phyloP scores from a whole-genome alignment of 345 rosid species.

The Heritiera fomes region DNA sequence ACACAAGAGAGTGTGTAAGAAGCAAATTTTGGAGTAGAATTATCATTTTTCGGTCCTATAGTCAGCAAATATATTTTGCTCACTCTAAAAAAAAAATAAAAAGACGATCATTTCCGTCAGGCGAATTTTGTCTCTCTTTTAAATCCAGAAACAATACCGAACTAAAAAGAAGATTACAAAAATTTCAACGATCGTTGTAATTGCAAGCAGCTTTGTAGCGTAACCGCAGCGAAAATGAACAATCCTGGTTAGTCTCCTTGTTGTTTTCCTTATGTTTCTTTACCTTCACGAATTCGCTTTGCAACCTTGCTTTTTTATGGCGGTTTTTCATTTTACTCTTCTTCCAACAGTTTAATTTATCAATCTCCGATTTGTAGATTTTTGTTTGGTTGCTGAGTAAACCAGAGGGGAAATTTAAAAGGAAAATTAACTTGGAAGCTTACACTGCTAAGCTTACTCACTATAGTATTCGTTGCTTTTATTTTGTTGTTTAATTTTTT shows the following conservation, averaged over 20 bases:
- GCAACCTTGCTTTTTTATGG: slow-evolving; percentile 15
- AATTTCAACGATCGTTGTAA: slow-evolving; percentile 24
- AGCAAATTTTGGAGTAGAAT: slow-evolving; percentile 3
- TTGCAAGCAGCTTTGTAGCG: neutral
- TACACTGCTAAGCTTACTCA: neutral
- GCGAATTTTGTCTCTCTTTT: neutral
- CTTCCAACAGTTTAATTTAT: neutral
- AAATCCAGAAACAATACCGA: neutral
- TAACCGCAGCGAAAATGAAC: slow-evolving; percentile 39
- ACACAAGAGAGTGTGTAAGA: neutral
- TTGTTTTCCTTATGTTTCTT: neutral
- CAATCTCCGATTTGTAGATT: neutral
- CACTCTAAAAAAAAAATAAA: neutral
- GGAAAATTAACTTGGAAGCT: slow-evolving; percentile 2
- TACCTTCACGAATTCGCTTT: neutral
- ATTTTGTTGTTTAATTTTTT: neutral
- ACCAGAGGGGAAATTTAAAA: neutral
- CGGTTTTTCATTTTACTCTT: neutral
- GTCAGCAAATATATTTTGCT: neutral
- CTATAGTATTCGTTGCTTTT: neutral
- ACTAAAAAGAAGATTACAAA: neutral
- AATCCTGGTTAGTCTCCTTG: slow-evolving; percentile 37
- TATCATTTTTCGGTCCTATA: slow-evolving; percentile 5
- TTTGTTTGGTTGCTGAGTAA: slow-evolving; percentile 23
- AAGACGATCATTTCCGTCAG: slow-evolving; percentile 21